Percentiles rank a stretch among this genome's conserved stretches.
Evolutionary conservation across 1,139 yeast genomes (phyloP).

Genomic region (Candida glucosophila): DNA sequence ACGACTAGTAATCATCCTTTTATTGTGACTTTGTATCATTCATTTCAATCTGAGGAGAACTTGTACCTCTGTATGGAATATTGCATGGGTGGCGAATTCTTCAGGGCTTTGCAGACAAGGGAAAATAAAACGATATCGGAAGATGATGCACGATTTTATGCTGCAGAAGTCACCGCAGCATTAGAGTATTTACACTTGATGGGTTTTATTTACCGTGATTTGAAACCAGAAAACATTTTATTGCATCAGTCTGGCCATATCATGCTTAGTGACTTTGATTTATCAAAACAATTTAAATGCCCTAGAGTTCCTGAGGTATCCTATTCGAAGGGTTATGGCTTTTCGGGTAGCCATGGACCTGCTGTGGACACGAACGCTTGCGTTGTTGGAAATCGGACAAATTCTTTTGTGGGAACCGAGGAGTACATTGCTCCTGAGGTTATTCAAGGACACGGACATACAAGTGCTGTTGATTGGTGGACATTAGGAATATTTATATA

Average conservation of each 20-base stretch:
- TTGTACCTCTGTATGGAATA: slow-evolving; percentile 97
- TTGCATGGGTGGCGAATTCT: slow-evolving; percentile 99
- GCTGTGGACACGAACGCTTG: slow-evolving; percentile 85
- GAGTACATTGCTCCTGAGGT: slow-evolving; percentile 98
- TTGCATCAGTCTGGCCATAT: slow-evolving; percentile 95
- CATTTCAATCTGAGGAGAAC: slow-evolving; percentile 90
- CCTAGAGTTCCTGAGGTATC: slow-evolving; percentile 47
- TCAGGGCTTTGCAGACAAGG: slow-evolving; percentile 89
- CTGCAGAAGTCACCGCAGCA: slow-evolving; percentile 96
- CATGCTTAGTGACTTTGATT: slow-evolving; percentile 94
- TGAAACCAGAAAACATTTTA: slow-evolving; percentile 90
- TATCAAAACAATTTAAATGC: slow-evolving; percentile 80
- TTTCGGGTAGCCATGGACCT: slow-evolving; percentile 17
- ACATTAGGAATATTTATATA: slow-evolving; percentile 85
- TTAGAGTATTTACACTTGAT: slow-evolving; percentile 88
- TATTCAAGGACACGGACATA: slow-evolving; percentile 92
- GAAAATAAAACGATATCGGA: slow-evolving; percentile 81
- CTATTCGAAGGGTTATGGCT: slow-evolving; percentile 19
- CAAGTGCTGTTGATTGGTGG: slow-evolving; percentile 99
- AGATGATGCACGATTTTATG: slow-evolving; percentile 86
- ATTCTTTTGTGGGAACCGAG: slow-evolving; percentile 96
- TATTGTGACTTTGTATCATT: slow-evolving; percentile 90
- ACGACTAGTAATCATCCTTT: slow-evolving; percentile 97
- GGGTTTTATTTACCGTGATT: slow-evolving; percentile 94
- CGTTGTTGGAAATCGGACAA: slow-evolving; percentile 91